Evolutionary conservation across 805 yeast genomes (phyloP), one percentile per base, ranked within the genome.

Genomic region (Schwanniomyces occidentalis): DNA sequence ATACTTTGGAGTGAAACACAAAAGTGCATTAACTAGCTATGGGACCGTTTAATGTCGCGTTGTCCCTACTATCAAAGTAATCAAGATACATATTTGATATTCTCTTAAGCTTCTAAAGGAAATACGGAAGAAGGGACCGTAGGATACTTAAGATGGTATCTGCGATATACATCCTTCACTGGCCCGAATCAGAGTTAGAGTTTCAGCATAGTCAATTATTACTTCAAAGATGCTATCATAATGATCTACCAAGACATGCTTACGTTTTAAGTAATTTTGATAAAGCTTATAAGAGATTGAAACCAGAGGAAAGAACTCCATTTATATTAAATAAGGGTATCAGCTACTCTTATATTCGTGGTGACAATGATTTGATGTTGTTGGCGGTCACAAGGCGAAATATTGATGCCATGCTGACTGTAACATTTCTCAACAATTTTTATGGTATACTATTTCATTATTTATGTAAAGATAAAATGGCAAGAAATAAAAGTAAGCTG

Each of bases 321-420:
- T 58, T 80, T 20, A 35, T 80, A 8, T 42, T 61, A 25, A 51
- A 56, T 35, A 60, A 69, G 13, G 85, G 84, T 1, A 49, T 78
- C 30, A 71, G 72, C 48, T 85, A 76, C 53, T 59, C 78, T n/a
- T 76, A 72, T 46, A 56, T 80, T 8, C 60, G 63, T 42, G 59
- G 53, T 19, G 76, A 70, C 37, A 69, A 77, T 42, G 70, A 65
- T 34, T 47, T 76, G 3, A 42, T 66, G 4, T 32, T 75, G 6
- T 38, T 76, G 52, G 61, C 71, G 3, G 75, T 72, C 1, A 49
- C 70, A 2, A 48, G 61, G 16, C 50, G 50, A 19, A 80, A 83
- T 48, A 52, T 74, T 36, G 77, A 84, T 58, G 77, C 70, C 5
- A 72, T 82, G 77, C 73, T 76, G 54, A 60, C 73, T 14, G 51